Evolutionary conservation across 441 rosid genomes (phyloP).

Genomic region (Populus hybrid): DNA sequence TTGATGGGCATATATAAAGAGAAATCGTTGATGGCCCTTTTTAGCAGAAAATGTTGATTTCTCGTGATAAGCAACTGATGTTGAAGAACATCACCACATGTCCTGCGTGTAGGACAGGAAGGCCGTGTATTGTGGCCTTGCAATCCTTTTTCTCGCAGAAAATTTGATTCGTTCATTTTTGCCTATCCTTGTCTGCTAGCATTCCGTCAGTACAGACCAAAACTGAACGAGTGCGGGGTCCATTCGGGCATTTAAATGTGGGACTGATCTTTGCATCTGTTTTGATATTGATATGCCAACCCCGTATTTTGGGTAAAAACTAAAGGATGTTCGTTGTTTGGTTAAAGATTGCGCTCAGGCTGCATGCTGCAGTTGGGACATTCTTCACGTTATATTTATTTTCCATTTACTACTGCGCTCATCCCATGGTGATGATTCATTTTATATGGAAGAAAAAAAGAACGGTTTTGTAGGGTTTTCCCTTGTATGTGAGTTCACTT

Average conservation of each 20-base stretch:
- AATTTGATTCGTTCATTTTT: neutral
- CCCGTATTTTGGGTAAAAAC: neutral
- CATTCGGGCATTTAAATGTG: slow-evolving; percentile 3
- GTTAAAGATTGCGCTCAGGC: neutral
- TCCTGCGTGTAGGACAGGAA: neutral
- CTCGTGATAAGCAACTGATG: slow-evolving; percentile 7
- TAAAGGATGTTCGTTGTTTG: too few species aligned
- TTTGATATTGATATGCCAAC: neutral
- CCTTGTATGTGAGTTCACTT: neutral
- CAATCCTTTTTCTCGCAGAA: neutral
- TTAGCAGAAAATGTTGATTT: slow-evolving; percentile 4
- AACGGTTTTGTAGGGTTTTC: neutral
- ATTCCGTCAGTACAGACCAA: neutral
- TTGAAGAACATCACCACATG: slow-evolving; percentile 7
- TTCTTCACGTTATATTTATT: neutral
- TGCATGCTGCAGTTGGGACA: neutral
- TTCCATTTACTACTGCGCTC: neutral
- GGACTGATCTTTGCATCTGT: neutral
- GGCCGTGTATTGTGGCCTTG: neutral
- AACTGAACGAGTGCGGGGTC: too few species aligned
- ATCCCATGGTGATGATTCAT: too few species aligned
- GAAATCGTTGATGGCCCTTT: neutral
- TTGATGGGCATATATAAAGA: neutral
- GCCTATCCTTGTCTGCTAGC: slow-evolving; percentile 9
- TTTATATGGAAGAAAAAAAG: neutral